Conservation (phyloP, 148 eudicot genomes). For the Mesembryanthemum crystallinum region DNA sequence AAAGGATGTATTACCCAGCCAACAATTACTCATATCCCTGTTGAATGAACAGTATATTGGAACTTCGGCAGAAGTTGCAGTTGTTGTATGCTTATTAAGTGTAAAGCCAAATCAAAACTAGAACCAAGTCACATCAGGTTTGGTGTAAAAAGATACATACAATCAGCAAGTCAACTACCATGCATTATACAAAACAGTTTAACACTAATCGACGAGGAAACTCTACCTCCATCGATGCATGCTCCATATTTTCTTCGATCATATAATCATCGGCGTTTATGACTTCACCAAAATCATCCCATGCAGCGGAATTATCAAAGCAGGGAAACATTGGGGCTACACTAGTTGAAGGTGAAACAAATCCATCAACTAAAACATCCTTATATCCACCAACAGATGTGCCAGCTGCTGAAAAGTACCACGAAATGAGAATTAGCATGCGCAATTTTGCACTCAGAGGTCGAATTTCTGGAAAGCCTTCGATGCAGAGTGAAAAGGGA, state of each 20-base stretch:
- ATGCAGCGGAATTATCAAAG: slow-evolving; percentile 56
- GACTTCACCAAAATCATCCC: slow-evolving; percentile 99
- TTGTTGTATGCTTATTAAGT: not conserved
- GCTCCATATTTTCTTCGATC: slow-evolving; percentile 83
- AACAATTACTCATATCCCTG: no score
- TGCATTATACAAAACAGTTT: not conserved
- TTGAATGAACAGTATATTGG: no score
- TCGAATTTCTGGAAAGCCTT: not conserved
- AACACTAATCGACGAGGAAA: not conserved
- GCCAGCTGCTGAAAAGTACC: slow-evolving; percentile 45
- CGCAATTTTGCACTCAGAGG: not conserved
- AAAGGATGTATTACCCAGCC: no score
- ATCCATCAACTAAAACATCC: slow-evolving; percentile 85
- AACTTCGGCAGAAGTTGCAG: no score
- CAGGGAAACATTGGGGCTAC: slow-evolving; percentile 92
- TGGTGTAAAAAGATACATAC: slow-evolving; percentile 1
- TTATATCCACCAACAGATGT: slow-evolving; percentile 47
- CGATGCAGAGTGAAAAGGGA: not conserved
- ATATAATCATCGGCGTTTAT: slow-evolving; percentile 91
- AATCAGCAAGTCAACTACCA: not conserved
- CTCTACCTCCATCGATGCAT: slow-evolving; percentile 55
- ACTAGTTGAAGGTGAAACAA: slow-evolving; percentile 72
- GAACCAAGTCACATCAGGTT: not conserved
- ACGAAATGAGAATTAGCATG: not conserved
- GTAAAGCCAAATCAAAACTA: slow-evolving; percentile 3